Evolutionary conservation across 305 asterid genomes (phyloP), one percentile per base, ranked within the genome.

Genomic region (Caryopteris hybrid): DNA sequence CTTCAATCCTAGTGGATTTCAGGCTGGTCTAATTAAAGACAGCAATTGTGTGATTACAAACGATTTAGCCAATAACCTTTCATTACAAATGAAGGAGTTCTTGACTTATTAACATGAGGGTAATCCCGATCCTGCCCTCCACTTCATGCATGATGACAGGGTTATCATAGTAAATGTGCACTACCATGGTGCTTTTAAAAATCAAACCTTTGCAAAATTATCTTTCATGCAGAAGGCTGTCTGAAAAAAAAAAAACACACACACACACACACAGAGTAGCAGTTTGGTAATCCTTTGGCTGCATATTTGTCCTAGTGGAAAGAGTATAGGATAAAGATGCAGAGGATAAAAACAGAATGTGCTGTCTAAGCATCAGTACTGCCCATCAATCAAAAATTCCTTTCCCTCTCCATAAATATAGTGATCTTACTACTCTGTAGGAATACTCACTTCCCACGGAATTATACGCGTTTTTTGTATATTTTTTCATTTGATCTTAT

Each of bases 291-390:
- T 54, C 69, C 75, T 74, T 74, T 74, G 61, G 71, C 78, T 71
- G 59, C 62, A 50, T 58, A 36, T 56, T 68, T 57, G 56, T 68
- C 67, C 73, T 81, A 83, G 92, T 84, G 90, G 95, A 82, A 74
- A 78, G 77, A 84, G 84, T 77, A 84, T 82, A 83, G 83, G 78
- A 85, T 80, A 81, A 72, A 77, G 73, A 52, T 68, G 83, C 78
- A 76, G 52, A 74, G 88, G 74, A 76, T 82, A 81, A 82, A 74
- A 58, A 73, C 73, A 77, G 86, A 83, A 83, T 88, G 94, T 90
- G 86, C 94, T 86, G 76, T 81, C 82, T 34, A 52, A 72, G 88
- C 68, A 86, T 83, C 79, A 33, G n/a, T 64, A 31, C 79, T 13
- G 31, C 62, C 73, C 68, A 71, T 72, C 78, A 69, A 11, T 64